phyloP scores from a whole-genome alignment of 1,284 basidiomycete genomes.

The Xerocomus amazonicus region DNA sequence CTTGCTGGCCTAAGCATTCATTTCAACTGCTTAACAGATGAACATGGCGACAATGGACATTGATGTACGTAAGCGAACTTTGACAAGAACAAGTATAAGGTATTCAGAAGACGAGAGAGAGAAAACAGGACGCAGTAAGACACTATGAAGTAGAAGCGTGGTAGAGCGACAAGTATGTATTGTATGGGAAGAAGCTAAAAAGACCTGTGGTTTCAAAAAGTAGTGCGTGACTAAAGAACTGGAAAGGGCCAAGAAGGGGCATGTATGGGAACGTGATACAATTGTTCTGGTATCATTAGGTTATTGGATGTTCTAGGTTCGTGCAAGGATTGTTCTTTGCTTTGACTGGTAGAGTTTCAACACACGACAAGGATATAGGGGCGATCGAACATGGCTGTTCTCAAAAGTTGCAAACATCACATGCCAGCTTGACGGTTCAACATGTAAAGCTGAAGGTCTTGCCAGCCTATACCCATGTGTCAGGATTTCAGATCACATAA shows the following conservation, averaged over 20 bases:
- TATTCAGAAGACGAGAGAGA: neutral
- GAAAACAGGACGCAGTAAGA: constrained; percentile 1
- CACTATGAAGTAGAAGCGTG: constrained; percentile 10
- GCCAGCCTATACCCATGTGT: constrained; percentile 63
- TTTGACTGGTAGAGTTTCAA: constrained; percentile 4
- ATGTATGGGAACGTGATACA: constrained; percentile 28
- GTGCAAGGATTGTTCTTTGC: constrained; percentile 20
- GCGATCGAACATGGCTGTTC: neutral
- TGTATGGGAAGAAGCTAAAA: constrained; percentile 4
- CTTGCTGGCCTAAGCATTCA: no score
- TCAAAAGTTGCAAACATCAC: constrained; percentile 22
- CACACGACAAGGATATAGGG: neutral
- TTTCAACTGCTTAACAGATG: no score
- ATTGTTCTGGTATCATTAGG: constrained; percentile 22
- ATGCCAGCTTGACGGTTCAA: constrained; percentile 65
- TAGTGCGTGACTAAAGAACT: constrained; percentile 4
- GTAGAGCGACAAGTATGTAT: constrained; percentile 14
- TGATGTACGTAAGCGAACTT: constrained; percentile 14
- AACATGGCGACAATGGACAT: constrained; percentile 25
- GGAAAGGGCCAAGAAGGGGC: constrained; percentile 4
- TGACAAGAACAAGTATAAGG: constrained; percentile 12
- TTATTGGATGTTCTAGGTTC: constrained; percentile 29
- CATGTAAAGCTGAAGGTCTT: constrained; percentile 78
- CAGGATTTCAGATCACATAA: neutral
- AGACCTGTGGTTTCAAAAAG: neutral